Conservation (phyloP, 2,329 filamentous ascomycete species). For the Chrysoporthe puriensis region DNA sequence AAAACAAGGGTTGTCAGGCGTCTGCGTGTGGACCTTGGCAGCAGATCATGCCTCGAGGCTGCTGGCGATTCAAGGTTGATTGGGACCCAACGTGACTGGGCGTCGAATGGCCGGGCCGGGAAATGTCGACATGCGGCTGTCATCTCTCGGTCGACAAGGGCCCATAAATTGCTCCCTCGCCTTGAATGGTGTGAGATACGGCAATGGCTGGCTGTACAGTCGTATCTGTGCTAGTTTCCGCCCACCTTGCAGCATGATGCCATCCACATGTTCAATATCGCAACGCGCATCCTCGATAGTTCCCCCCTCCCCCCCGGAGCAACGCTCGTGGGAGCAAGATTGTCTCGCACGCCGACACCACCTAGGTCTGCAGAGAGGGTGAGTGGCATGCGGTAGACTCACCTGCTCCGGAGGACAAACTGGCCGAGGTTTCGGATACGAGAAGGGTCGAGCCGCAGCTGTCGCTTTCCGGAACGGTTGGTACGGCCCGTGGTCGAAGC, state of each 20-base stretch:
- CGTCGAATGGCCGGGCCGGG: conserved; percentile 14
- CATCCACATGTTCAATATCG: conserved; percentile 15
- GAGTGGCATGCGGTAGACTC: background rate
- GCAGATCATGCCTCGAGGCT: background rate
- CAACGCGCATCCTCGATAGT: conserved; percentile 8
- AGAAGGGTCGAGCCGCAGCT: background rate
- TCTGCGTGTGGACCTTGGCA: conserved; percentile 4
- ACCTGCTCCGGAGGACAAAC: background rate
- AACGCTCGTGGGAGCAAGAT: background rate
- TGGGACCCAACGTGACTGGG: background rate
- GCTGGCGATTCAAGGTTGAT: background rate
- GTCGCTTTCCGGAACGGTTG: background rate
- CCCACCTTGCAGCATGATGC: conserved; percentile 21
- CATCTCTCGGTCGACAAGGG: background rate
- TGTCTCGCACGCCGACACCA: background rate
- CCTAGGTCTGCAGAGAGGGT: background rate
- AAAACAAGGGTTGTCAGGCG: background rate
- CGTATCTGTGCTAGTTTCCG: background rate
- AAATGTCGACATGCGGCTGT: conserved; percentile 20
- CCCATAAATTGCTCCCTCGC: background rate
- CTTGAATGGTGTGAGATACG: background rate
- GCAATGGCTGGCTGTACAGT: background rate
- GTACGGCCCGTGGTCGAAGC: background rate
- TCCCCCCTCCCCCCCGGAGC: conserved; percentile 1
- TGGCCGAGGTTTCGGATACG: conserved; percentile 5